Base-by-base conservation (phyloP, 1,284 basidiomycete species). In the Trichosporon ovoides region DNA sequence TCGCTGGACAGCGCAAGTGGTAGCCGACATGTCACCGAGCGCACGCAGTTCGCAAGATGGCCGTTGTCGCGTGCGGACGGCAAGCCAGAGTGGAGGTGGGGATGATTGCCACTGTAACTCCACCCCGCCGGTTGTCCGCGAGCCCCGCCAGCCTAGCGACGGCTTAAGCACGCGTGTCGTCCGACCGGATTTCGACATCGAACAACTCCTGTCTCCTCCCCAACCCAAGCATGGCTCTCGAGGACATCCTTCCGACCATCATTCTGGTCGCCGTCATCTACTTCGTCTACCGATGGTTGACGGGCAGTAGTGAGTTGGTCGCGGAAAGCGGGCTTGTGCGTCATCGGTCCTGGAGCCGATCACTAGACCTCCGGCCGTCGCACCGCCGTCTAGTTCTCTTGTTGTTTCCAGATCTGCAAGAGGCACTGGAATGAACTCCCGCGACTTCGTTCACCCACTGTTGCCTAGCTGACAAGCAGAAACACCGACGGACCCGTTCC, bases 181-280 rank as follows among this genome's bases (percentile, higher is more conserved):
- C 43, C 22, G 43, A 48, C 43, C 43, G n/a, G 18, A 48, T 48
- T 22, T 24, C 43, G 43, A 48, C 24, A 22, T 48, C 22, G 22
- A 48, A 48, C 43, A 28, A 48, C 18, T 16, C 24, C 55, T 36
- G 24, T 48, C 43, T 19, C 22, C 58, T 33, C 50, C 35, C 50
- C 13, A n/a, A 11, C 18, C 49, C 14, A 43, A 59, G 38, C 24
- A 69, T 69, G 66, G 57, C 64, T 11, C 63, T 69, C 53, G 72
- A 74, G 56, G 74, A 77, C 58, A 63, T 75, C 33, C 61, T 75
- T 31, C 70, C 74, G 5, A 68, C 71, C 16, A 55, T 76, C 43
- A 65, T 76, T 53, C 66, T 74, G 34, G 60, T 77, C 50, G 62
- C 62, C 1, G 56, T 70, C 18, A 66, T 77, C 52, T 75, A 68